A percentile compares a stretch with the other conserved stretches of the same genome.
phyloP scores from a whole-genome alignment of 805 yeast genomes.

The Tetrapisispora namnaoensis region DNA sequence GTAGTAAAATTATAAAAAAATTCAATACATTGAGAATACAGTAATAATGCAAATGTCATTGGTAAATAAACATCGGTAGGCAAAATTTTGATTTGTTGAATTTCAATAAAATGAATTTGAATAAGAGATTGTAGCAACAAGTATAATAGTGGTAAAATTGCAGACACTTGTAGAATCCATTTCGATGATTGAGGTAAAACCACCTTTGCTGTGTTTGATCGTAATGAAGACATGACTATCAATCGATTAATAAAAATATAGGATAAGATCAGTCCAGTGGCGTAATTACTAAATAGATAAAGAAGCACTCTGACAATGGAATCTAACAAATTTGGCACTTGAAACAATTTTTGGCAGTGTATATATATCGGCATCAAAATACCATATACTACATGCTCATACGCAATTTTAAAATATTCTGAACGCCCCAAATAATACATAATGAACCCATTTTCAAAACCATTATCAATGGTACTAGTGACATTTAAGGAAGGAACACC shows the following conservation, averaged over 20 bases:
- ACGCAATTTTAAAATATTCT: background rate
- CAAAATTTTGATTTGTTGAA: background rate
- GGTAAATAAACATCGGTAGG: background rate
- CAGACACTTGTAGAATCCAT: slow-evolving; percentile 26
- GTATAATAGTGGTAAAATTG: slow-evolving; percentile 22
- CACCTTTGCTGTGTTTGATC: background rate
- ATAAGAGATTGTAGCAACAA: slow-evolving; percentile 40
- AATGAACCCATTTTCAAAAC: background rate
- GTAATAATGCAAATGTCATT: slow-evolving; percentile 7
- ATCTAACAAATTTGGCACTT: background rate
- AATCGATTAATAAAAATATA: slow-evolving; percentile 51
- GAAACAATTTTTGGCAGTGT: background rate
- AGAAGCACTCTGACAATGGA: background rate
- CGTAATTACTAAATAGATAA: slow-evolving; percentile 42
- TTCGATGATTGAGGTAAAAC: slow-evolving; percentile 24
- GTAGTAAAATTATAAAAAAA: slow-evolving; percentile 45
- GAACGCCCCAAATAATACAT: background rate
- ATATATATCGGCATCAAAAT: background rate
- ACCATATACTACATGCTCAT: background rate
- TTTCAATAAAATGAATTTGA: background rate
- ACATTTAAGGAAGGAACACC: background rate
- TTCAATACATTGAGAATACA: slow-evolving; percentile 38
- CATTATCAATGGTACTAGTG: background rate
- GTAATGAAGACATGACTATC: slow-evolving; percentile 45
- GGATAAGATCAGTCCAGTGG: slow-evolving; percentile 45